Evolutionary conservation across 2,329 filamentous ascomycete species (phyloP), one percentile per base, ranked within the genome.

Genomic region (Xylariales sp.): DNA sequence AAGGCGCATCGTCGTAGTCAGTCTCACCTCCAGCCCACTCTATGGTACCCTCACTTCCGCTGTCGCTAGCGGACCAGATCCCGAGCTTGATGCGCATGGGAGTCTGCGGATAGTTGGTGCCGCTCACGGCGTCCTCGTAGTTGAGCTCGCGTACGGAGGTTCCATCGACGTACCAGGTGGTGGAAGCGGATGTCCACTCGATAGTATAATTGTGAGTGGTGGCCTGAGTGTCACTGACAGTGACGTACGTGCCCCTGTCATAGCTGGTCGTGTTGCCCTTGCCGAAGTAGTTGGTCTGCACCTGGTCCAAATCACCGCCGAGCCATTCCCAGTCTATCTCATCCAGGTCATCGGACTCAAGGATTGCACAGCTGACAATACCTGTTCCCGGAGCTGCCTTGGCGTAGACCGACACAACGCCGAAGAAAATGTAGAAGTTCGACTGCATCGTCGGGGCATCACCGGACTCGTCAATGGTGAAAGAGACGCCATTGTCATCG

Each of bases 241-340:
- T 54, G 51, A 71, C 61, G 60, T 71, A 71, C 29, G 64, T 61
- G 49, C 68, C 74, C 40, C 75, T 70, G 55, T 78, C 71, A 54
- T 70, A 79, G 12, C 65, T 66, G 3, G 74, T 76, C 24, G 72
- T 76, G 58, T 79, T 59, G 36, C 76, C 77, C 61, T 80, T 76
- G 55, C 75, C 73, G 53, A 77, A 80, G 60, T 85, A 88, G 60
- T 88, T 88, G 50, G 73, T 79, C 58, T 88, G 84, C 4, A 84
- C 82, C 51, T 84, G 66, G 10, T 65, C 63, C 39, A 71, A 61
- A 49, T 80, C 70, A 25, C 74, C 78, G 32, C 84, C 84, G 20
- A 88, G 70, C 80, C 81, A 87, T 58, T 88, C 84, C 78, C 82
- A 85, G 56, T 88, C 84, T 45, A 88, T 86, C 61, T 88, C 84